Conservation (phyloP, 2,329 filamentous ascomycete species). For the Fusarium nisikadoi region DNA sequence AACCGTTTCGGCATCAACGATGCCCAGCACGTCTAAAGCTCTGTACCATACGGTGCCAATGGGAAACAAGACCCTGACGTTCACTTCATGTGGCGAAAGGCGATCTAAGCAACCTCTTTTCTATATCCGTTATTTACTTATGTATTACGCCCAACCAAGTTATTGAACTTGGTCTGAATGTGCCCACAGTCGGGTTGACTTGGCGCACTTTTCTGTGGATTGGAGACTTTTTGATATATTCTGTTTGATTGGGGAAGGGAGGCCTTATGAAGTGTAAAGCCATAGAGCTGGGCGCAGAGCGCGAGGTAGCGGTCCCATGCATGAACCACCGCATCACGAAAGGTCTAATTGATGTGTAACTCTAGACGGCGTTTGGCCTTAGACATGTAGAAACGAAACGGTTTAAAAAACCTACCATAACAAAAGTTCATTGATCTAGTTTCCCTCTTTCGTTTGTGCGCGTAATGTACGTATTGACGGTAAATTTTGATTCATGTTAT, state of each 20-base stretch:
- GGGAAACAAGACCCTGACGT: slow-evolving; percentile 38
- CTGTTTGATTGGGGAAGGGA: slow-evolving; percentile 44
- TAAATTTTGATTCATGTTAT: slow-evolving; percentile 30
- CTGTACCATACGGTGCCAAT: slow-evolving; percentile 23
- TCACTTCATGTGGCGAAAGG: slow-evolving; percentile 46
- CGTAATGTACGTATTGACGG: slow-evolving; percentile 19
- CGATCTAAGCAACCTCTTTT: slow-evolving; percentile 47
- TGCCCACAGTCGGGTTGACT: slow-evolving; percentile 42
- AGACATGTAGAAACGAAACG: slow-evolving; percentile 55
- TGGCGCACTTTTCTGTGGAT: slow-evolving; percentile 42
- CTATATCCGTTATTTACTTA: slow-evolving; percentile 37
- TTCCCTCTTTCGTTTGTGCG: background rate
- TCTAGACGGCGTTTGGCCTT: slow-evolving; percentile 55
- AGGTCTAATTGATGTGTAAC: slow-evolving; percentile 55
- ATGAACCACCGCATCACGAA: slow-evolving; percentile 50
- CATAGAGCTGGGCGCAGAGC: slow-evolving; percentile 53
- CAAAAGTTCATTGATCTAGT: slow-evolving; percentile 25
- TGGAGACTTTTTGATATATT: slow-evolving; percentile 48
- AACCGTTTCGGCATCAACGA: slow-evolving; percentile 59
- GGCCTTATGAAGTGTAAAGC: slow-evolving; percentile 49
- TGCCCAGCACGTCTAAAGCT: slow-evolving; percentile 31
- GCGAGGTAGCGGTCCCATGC: slow-evolving; percentile 49
- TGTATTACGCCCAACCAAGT: slow-evolving; percentile 34
- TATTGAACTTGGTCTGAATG: slow-evolving; percentile 38
- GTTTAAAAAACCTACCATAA: slow-evolving; percentile 29